phyloP scores from a whole-genome alignment of 495 filamentous ascomycete species.

The Penicillium longicatenatum region DNA sequence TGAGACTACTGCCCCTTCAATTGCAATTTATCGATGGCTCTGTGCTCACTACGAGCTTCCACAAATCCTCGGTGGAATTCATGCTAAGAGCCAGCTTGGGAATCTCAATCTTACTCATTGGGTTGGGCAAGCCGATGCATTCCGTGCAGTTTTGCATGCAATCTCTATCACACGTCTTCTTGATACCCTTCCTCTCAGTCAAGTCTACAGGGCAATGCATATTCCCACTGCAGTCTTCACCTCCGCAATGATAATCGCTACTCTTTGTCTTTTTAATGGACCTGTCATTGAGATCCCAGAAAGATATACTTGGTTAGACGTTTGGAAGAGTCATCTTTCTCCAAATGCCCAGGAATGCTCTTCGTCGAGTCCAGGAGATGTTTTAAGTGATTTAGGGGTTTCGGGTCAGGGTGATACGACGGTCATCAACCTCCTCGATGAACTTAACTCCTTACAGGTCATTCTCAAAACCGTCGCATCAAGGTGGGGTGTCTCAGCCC shows the following conservation, averaged over 20 bases:
- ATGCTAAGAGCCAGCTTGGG: constrained; percentile 3
- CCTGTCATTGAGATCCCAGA: constrained; percentile 8
- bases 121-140: constrained; percentile 4
- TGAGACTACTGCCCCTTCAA: constrained; percentile 12
- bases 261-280: constrained; percentile 11
- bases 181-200: constrained; percentile 13
- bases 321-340: constrained; percentile 4
- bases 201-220: constrained; percentile 14
- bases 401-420: not conserved
- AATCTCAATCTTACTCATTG: constrained; percentile 5
- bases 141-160: constrained; percentile 14
- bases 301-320: constrained; percentile 2
- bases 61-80: constrained; percentile 9
- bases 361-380: not conserved
- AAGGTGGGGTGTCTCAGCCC: constrained; percentile 14
- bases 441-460: constrained; percentile 16
- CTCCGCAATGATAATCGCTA: constrained; percentile 15
- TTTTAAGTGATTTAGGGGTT: not conserved
- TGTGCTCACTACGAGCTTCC: constrained; percentile 10
- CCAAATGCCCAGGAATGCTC: not conserved
- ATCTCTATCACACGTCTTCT: constrained; percentile 16
- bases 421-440: constrained; percentile 8
- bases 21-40: constrained; percentile 12
- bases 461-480: constrained; percentile 15
- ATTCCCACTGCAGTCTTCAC: constrained; percentile 21